phyloP scores from a whole-genome alignment of 1,284 basidiomycete genomes.

The Neonothopanus nambi region DNA sequence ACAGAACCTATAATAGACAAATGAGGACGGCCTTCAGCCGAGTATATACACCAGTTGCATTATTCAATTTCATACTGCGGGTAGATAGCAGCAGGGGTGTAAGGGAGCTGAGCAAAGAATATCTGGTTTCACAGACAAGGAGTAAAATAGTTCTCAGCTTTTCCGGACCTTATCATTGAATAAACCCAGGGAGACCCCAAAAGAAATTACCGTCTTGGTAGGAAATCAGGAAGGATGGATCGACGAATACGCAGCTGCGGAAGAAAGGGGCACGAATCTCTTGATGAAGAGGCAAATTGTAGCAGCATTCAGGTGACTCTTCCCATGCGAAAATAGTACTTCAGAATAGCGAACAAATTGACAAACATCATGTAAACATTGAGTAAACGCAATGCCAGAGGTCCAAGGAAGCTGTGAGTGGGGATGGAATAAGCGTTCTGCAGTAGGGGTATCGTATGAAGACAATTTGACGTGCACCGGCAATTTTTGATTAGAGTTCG shows the following conservation, averaged over 20 bases:
- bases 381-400: conserved; percentile 8
- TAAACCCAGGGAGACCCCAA: no score
- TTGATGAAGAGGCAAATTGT: neutral
- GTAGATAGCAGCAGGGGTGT: no score
- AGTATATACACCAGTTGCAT: no score
- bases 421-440: conserved; percentile 1
- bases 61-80: no score
- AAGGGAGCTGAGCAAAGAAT: neutral
- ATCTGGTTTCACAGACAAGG: neutral
- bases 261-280: neutral
- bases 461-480: conserved; percentile 13
- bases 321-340: neutral
- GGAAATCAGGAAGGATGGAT: no score
- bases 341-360: neutral
- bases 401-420: neutral
- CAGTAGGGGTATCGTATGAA: conserved; percentile 9
- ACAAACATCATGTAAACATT: conserved; percentile 2
- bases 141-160: neutral
- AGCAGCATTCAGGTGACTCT: neutral
- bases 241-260: no score
- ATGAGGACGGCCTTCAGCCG: conserved; percentile 6
- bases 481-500: conserved; percentile 13
- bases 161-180: neutral
- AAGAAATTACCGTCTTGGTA: no score
- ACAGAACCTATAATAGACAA: conserved; percentile 15